These are phyloP conservation scores for Penicillium sp. DNA, from an alignment of 2,329 filamentous ascomycete species.

Conservation along the genomic window DNA sequence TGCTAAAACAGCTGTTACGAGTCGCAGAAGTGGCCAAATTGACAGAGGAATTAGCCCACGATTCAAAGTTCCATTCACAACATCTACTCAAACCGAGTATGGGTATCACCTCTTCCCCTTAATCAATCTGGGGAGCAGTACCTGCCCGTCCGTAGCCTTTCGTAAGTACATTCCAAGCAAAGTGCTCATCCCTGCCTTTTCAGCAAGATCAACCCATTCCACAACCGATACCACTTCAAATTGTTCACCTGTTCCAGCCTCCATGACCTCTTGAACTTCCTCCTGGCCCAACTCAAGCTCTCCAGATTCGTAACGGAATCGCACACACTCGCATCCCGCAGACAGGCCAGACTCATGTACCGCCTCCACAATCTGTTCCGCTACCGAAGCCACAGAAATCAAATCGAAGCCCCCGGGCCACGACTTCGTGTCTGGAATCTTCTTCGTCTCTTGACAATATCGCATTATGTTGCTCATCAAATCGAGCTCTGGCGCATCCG, in stretches of 20 bases:
- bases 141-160: constrained; percentile 12
- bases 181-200: constrained; percentile 20
- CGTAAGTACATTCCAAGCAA: constrained; percentile 20
- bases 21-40: too few relatives aligned
- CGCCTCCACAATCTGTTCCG: constrained; percentile 12
- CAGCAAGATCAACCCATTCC: constrained; percentile 19
- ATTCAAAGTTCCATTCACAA: background rate
- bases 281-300: constrained; percentile 15
- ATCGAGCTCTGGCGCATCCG: constrained; percentile 19
- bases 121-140: constrained; percentile 17
- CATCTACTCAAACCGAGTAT: background rate
- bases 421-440: constrained; percentile 13
- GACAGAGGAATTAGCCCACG: background rate
- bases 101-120: constrained; percentile 1
- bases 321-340: background rate
- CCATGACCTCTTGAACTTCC: constrained; percentile 18
- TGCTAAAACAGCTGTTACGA: background rate
- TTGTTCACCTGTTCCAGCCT: constrained; percentile 4
- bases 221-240: constrained; percentile 13
- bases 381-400: constrained; percentile 20
- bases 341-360: constrained; percentile 6
- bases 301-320: constrained; percentile 15
- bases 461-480: constrained; percentile 23
- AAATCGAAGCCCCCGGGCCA: constrained; percentile 23
- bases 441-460: constrained; percentile 14